These are phyloP conservation scores for Yamadazyma laniorum DNA, from an alignment of 805 yeast genomes.

Conservation along the genomic window DNA sequence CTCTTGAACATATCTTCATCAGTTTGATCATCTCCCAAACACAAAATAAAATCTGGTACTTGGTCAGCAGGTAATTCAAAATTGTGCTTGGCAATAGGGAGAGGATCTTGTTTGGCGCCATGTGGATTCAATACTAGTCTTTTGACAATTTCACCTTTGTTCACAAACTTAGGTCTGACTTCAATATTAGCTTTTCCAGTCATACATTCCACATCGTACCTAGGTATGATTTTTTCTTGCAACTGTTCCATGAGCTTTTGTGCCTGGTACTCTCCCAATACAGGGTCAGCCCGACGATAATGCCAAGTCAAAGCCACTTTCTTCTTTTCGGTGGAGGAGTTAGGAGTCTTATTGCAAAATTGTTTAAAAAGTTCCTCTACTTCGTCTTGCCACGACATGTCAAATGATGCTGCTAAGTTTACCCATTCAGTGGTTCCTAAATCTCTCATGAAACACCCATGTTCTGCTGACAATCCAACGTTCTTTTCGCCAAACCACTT, in stretches of 20 bases:
- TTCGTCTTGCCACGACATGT: conserved; percentile 92
- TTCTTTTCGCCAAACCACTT: conserved; percentile 77
- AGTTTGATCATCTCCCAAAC: conserved; percentile 94
- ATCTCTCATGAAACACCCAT: conserved; percentile 90
- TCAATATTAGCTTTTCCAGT: conserved; percentile 95
- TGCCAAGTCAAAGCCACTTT: conserved; percentile 98
- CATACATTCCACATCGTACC: conserved; percentile 91
- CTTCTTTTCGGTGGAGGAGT: conserved; percentile 80
- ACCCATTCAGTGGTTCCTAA: conserved; percentile 70
- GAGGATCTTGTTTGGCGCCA: conserved; percentile 50
- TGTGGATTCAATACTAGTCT: conserved; percentile 66
- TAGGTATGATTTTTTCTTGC: conserved; percentile 53
- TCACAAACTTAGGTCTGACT: conserved; percentile 92
- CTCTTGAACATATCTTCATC: conserved; percentile 97
- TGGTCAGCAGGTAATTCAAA: conserved; percentile 38
- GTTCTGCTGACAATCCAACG: conserved; percentile 92
- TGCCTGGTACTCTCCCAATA: conserved; percentile 85
- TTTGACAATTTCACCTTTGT: conserved; percentile 94
- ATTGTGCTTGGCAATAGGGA: conserved; percentile 20
- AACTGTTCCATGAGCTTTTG: conserved; percentile 58
- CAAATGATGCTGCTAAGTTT: conserved; percentile 75
- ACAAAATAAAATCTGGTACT: conserved; percentile 80
- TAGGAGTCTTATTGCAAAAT: conserved; percentile 88
- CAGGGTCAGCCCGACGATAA: conserved; percentile 92
- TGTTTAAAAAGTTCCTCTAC: conserved; percentile 71